Evolutionary conservation across 352 stramenopile genomes (phyloP), one percentile per base, ranked within the genome.

Genomic region (Phytophthora agathidicida): DNA sequence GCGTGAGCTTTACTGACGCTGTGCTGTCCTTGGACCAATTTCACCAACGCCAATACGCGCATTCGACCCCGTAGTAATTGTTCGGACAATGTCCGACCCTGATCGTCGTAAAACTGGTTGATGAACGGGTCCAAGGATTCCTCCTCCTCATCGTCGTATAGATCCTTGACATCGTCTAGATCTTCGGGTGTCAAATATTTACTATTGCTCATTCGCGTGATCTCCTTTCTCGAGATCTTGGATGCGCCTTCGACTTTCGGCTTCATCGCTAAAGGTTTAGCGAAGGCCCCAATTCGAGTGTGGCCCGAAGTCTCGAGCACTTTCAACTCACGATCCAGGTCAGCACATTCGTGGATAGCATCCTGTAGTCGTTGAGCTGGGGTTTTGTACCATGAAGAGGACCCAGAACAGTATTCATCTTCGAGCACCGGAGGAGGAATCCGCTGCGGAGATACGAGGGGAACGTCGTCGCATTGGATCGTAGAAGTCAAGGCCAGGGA

Each of bases 301-400:
- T 90, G 72, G 1, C 75, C 77, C 3, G 80, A 89, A 49, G 68
- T 85, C 36, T 92, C 82, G 7, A 92, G 74, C 26, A 88, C 69
- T 54, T 83, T 71, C 20, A 92, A 42, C 52, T 90, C 80, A 2
- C 50, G 64, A 43, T 86, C 78, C 1, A 67, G 35, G 6, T 67
- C 57, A 37, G 20, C 43, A 16, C 63, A 71, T 43, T 64, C 63
- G 46, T 68, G 49, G 22, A 68, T 42, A 7, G 44, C 44, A 5
- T 68, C 63, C 28, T 64, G 43, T 1, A 71, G 45, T 7, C 63
- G 36, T 63, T 51, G 49, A 57, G 49, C 37, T 5, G 63, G 63
- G 19, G 57, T 33, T 35, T 60, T 64, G 35, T 68, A 68, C 57
- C 57, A 58, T 11, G 60, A 37, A 6, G 20, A 13, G 13, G 24